Evolutionary conservation across 78 protist species (phyloP).

Genomic region (Dictyostelium capitatum): DNA sequence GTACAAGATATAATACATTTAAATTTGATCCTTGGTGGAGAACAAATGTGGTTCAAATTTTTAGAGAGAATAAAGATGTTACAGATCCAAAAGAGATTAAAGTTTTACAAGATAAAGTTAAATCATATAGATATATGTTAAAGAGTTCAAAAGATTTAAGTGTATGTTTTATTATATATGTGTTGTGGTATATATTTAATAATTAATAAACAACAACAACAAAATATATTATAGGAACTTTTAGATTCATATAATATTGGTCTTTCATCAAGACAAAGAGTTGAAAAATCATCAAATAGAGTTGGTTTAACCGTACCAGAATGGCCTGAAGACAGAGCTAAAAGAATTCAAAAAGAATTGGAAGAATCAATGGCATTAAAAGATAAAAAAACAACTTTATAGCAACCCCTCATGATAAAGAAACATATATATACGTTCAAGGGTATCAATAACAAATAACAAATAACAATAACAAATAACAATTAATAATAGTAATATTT

Average conservation of each 20-base stretch:
- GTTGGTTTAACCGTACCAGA: slow-evolving; percentile 69
- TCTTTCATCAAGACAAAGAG: slow-evolving; percentile 61
- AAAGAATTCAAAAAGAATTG: slow-evolving; percentile 25
- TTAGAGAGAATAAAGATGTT: slow-evolving; percentile 61
- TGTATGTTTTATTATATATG: not conserved
- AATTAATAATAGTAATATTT: no score
- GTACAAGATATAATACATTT: slow-evolving; percentile 38
- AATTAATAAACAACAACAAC: not conserved
- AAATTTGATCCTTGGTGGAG: slow-evolving; percentile 64
- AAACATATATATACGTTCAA: no score
- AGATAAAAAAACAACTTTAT: not conserved
- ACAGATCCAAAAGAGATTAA: slow-evolving; percentile 23
- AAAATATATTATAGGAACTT: slow-evolving; percentile 10
- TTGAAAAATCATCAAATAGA: slow-evolving; percentile 70
- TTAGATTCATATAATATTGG: slow-evolving; percentile 73
- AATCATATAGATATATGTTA: slow-evolving; percentile 58
- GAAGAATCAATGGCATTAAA: not conserved
- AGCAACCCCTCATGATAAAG: no score
- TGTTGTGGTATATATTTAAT: not conserved
- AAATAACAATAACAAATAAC: no score
- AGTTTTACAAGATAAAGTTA: slow-evolving; percentile 40
- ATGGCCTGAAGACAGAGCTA: slow-evolving; percentile 77
- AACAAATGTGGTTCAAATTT: slow-evolving; percentile 18
- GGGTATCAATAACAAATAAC: no score
- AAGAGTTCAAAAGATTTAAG: slow-evolving; percentile 56